Percentiles rank a stretch among this genome's conserved stretches.
These are phyloP conservation scores for Priceomyces melissophilus DNA, from an alignment of 805 yeast species.

Conservation along the genomic window DNA sequence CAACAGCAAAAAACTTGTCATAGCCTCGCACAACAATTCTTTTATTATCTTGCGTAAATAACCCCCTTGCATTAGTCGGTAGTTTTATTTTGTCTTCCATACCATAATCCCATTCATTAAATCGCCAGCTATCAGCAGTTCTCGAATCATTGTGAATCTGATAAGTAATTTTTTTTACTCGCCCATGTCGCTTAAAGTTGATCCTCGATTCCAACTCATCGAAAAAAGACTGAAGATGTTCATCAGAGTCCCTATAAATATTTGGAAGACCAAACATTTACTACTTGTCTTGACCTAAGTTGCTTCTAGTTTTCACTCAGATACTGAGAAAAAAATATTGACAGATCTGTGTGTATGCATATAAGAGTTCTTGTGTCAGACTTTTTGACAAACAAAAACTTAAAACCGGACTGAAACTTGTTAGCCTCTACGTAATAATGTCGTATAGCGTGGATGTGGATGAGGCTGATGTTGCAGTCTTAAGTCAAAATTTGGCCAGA, in stretches of 20 bases:
- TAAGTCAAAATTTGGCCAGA: conserved; percentile 66
- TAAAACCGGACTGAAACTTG: too few relatives aligned
- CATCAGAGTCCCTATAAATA: background rate
- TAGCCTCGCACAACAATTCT: conserved; percentile 79
- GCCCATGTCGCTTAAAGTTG: conserved; percentile 18
- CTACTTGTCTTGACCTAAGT: too few relatives aligned
- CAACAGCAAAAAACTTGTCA: conserved; percentile 86
- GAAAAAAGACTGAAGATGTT: conserved; percentile 17
- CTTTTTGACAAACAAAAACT: too few relatives aligned
- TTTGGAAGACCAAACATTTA: too few relatives aligned
- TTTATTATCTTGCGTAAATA: conserved; percentile 53
- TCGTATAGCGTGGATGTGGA: conserved; percentile 50
- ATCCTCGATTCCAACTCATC: conserved; percentile 16
- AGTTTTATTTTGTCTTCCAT: conserved; percentile 44
- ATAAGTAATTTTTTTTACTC: conserved; percentile 13
- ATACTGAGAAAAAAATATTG: too few relatives aligned
- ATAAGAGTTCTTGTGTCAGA: too few relatives aligned
- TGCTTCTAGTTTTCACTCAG: too few relatives aligned
- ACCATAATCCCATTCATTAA: conserved; percentile 86
- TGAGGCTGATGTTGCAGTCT: conserved; percentile 79
- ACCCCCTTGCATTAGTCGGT: conserved; percentile 80
- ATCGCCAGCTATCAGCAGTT: conserved; percentile 59
- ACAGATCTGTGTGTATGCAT: too few relatives aligned
- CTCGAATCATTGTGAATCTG: conserved; percentile 6
- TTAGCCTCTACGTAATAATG: conserved; percentile 4